Percentiles rank a stretch among this genome's conserved stretches.
These are phyloP conservation scores for Datura wrightii DNA, from an alignment of 257 asterid species.

Conservation along the genomic window DNA sequence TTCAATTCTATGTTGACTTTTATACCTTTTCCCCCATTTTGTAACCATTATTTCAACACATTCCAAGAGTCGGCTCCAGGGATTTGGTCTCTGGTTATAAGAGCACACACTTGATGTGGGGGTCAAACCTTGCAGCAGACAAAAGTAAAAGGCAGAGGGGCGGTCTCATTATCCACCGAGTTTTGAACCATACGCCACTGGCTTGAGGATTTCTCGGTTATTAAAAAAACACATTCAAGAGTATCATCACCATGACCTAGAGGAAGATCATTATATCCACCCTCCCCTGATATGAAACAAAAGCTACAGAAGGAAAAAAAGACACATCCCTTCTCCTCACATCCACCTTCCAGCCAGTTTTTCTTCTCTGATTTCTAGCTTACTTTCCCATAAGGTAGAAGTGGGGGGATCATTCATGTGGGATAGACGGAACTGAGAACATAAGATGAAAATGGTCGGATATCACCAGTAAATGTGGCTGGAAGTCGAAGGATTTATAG, in stretches of 20 bases:
- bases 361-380: neutral
- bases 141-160: neutral
- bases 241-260: neutral
- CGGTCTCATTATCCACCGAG: neutral
- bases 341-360: neutral
- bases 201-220: neutral
- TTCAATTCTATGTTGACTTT: neutral
- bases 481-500: neutral
- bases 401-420: too few species aligned
- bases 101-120: slow-evolving; percentile 6
- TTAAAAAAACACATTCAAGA: neutral
- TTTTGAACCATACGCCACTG: neutral
- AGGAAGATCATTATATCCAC: neutral
- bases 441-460: neutral
- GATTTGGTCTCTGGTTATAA: neutral
- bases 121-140: neutral
- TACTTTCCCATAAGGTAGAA: neutral
- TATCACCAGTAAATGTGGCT: neutral
- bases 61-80: neutral
- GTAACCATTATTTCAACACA: neutral
- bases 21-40: slow-evolving; percentile 15
- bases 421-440: neutral
- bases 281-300: neutral
- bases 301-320: neutral
- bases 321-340: neutral